phyloP scores from a whole-genome alignment of 306 rosid genomes.

The Arachis hypogaea region DNA sequence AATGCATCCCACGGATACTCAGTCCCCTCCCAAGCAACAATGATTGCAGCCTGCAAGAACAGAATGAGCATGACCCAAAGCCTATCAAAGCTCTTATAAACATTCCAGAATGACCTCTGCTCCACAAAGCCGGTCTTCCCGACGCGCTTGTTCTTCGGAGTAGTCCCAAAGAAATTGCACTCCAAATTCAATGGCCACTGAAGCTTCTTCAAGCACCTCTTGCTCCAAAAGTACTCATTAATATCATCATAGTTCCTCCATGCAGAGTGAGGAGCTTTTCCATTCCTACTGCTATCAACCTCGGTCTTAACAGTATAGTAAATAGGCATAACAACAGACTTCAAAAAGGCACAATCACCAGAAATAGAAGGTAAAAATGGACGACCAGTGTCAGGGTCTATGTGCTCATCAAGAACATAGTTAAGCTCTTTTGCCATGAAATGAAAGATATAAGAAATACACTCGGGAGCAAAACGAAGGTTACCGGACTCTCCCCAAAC shows the following conservation, averaged over 20 bases:
- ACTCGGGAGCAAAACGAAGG: conserved; percentile 77
- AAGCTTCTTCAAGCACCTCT: conserved; percentile 73
- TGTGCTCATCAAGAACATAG: conserved; percentile 54
- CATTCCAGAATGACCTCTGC: conserved; percentile 94
- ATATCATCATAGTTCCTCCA: conserved; percentile 95
- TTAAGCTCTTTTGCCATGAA: conserved; percentile 85
- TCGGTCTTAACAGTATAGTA: conserved; percentile 65
- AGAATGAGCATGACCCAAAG: conserved; percentile 81
- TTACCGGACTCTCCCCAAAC: conserved; percentile 96
- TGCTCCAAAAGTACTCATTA: conserved; percentile 89
- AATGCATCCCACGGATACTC: conserved; percentile 65
- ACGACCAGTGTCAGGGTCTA: conserved; percentile 67
- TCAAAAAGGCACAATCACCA: conserved; percentile 72
- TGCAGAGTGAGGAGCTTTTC: conserved; percentile 90
- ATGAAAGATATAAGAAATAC: conserved; percentile 75
- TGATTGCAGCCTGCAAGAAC: conserved; percentile 77
- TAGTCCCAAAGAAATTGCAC: conserved; percentile 69
- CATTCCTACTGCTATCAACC: conserved; percentile 76
- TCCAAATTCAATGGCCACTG: conserved; percentile 61
- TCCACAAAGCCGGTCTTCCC: conserved; percentile 98
- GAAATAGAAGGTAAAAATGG: conserved; percentile 62
- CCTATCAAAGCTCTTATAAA: conserved; percentile 86
- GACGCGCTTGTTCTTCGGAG: conserved; percentile 58
- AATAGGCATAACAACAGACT: conserved; percentile 75
- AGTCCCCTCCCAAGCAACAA: conserved; percentile 75